These are phyloP conservation scores for Penicillium waksmanii DNA, from an alignment of 495 filamentous ascomycete species.

Conservation along the genomic window DNA sequence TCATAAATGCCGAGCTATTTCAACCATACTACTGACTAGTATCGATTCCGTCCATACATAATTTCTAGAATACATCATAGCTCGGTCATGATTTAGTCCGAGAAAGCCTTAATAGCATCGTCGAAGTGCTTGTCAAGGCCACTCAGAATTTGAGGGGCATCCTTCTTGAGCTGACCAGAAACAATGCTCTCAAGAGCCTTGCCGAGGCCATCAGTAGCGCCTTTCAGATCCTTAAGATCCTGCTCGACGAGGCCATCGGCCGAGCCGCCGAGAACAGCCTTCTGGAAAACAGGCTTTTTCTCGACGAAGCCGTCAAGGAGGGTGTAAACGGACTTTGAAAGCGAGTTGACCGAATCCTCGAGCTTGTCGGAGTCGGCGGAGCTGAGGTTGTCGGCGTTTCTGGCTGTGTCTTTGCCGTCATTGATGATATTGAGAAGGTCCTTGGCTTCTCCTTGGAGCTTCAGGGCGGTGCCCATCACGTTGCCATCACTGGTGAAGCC, in stretches of 20 bases:
- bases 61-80: background rate
- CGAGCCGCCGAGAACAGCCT: conserved; percentile 9
- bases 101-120: conserved; percentile 11
- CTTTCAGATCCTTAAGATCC: conserved; percentile 8
- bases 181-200: conserved; percentile 6
- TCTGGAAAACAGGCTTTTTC: conserved; percentile 7
- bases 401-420: background rate
- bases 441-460: conserved; percentile 6
- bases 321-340: conserved; percentile 1
- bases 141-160: background rate
- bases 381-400: background rate
- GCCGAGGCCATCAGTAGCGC: conserved; percentile 6
- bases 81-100: background rate
- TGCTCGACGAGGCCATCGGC: conserved; percentile 8
- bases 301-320: conserved; percentile 8
- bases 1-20: background rate
- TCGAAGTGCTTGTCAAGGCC: conserved; percentile 7
- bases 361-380: conserved; percentile 7
- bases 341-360: background rate
- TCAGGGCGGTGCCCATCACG: conserved; percentile 5
- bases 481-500: background rate
- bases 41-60: background rate
- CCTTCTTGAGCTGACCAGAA: conserved; percentile 2
- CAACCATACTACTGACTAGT: background rate
- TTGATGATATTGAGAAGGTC: conserved; percentile 6